Conservation (phyloP, 192 early-diverging fungal genomes). For the Coemansia sp. region DNA sequence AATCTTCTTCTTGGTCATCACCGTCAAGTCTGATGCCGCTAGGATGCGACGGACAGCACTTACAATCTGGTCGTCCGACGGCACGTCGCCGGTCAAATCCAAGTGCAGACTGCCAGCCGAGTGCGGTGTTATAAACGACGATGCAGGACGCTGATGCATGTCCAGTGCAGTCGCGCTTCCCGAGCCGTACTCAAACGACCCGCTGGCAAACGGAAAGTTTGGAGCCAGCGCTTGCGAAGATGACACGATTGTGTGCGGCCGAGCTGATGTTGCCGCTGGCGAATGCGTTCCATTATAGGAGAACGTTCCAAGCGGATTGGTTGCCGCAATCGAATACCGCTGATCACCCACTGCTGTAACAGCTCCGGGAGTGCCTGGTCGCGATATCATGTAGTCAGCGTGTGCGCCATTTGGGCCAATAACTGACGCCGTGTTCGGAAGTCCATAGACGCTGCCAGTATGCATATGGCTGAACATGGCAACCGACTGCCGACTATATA, state of each 20-base stretch:
- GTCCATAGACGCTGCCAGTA: conserved; percentile 21
- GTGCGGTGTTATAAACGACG: neutral
- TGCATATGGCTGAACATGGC: conserved; percentile 21
- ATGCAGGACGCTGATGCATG: conserved; percentile 11
- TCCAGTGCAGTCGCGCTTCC: neutral
- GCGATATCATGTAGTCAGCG: conserved; percentile 11
- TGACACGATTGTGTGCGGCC: conserved; percentile 18
- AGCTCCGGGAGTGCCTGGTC: conserved; percentile 16
- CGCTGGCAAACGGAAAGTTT: conserved; percentile 11
- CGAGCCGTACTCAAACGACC: conserved; percentile 5
- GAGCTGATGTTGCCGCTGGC: neutral
- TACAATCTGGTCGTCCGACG: conserved; percentile 65
- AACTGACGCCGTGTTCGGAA: neutral
- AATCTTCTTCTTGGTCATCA: conserved; percentile 81
- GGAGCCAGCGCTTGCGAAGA: conserved; percentile 1
- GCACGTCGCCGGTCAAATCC: conserved; percentile 6
- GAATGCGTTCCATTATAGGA: conserved; percentile 4
- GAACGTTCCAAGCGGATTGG: neutral
- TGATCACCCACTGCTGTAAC: conserved; percentile 2
- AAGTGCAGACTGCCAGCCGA: conserved; percentile 1
- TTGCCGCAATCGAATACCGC: conserved; percentile 13
- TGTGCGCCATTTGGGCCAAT: conserved; percentile 2
- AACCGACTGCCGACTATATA: conserved; percentile 33
- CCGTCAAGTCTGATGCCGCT: conserved; percentile 65
- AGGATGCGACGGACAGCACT: conserved; percentile 67